Conservation (phyloP, 352 stramenopile genomes). For the Pythium utonaiense region DNA sequence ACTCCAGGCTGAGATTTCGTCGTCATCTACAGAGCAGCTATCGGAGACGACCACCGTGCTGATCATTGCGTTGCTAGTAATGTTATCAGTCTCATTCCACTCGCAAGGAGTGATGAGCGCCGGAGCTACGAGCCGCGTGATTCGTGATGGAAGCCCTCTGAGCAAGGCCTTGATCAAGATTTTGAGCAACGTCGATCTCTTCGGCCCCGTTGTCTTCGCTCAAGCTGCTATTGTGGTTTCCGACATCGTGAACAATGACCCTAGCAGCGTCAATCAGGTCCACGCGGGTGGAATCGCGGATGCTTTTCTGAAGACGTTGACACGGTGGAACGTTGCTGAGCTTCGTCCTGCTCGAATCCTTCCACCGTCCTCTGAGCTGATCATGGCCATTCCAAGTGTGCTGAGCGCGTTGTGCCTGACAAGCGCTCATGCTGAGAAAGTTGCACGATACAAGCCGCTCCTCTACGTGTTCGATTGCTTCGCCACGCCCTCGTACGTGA, state of each 20-base stretch:
- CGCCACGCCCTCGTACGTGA: slow-evolving; percentile 85
- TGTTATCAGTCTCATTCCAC: slow-evolving; percentile 83
- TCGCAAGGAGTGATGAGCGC: slow-evolving; percentile 87
- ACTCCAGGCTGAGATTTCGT: slow-evolving; percentile 49
- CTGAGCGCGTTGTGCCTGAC: slow-evolving; percentile 93
- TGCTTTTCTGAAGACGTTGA: slow-evolving; percentile 91
- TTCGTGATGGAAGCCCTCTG: slow-evolving; percentile 84
- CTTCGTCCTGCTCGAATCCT: slow-evolving; percentile 49
- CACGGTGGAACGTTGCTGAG: slow-evolving; percentile 64
- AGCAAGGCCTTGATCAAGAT: slow-evolving; percentile 88
- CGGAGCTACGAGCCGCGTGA: slow-evolving; percentile 79
- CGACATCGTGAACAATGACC: slow-evolving; percentile 98
- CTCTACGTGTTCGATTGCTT: slow-evolving; percentile 91
- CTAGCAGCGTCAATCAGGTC: slow-evolving; percentile 93
- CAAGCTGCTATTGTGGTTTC: slow-evolving; percentile 91
- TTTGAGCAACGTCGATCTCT: slow-evolving; percentile 87
- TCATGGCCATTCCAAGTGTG: slow-evolving; percentile 94
- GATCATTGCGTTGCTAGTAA: slow-evolving; percentile 64
- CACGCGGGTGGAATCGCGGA: slow-evolving; percentile 91
- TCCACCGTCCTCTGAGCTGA: slow-evolving; percentile 89
- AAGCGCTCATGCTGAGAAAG: slow-evolving; percentile 86
- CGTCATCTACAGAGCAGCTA: slow-evolving; percentile 11
- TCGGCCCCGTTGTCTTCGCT: slow-evolving; percentile 91
- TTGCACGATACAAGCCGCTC: slow-evolving; percentile 89
- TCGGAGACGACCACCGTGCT: slow-evolving; percentile 63